phyloP scores from a whole-genome alignment of 2,329 filamentous ascomycete genomes.

The Plectosphaerella sp. region DNA sequence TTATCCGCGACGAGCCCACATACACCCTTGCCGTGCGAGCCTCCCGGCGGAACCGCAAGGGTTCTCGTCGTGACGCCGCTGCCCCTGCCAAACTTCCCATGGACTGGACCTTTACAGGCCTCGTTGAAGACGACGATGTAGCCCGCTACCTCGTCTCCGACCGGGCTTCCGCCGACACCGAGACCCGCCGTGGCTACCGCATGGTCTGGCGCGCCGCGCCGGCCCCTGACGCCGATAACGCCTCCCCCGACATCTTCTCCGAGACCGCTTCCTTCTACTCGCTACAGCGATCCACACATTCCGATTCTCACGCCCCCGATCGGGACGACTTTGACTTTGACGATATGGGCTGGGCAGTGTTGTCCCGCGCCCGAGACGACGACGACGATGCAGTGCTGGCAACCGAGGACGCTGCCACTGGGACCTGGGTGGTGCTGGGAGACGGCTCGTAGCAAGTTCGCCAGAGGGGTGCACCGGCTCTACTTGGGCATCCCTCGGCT shows the following conservation, averaged over 20 bases:
- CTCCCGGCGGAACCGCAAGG: constrained; percentile 19
- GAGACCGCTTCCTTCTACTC: constrained; percentile 11
- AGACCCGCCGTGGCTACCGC: constrained; percentile 7
- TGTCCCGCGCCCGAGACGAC: constrained; percentile 5
- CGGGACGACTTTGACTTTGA: constrained; percentile 20
- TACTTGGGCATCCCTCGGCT: constrained; percentile 16
- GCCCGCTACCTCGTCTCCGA: constrained; percentile 27
- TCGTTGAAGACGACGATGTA: constrained; percentile 33
- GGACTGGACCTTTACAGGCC: constrained; percentile 36
- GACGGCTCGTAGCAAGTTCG: constrained; percentile 44
- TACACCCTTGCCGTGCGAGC: constrained; percentile 33
- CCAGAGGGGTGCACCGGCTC: constrained; percentile 20
- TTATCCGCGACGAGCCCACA: constrained; percentile 29
- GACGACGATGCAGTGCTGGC: constrained; percentile 19
- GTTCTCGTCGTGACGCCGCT: not conserved
- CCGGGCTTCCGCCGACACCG: constrained; percentile 10
- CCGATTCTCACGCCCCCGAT: not conserved
- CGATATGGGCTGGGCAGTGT: constrained; percentile 17
- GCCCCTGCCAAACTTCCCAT: constrained; percentile 25
- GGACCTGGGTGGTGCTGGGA: constrained; percentile 38
- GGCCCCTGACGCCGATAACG: constrained; percentile 32
- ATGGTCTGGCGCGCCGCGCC: constrained; percentile 23
- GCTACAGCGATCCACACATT: not conserved
- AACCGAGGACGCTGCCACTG: constrained; percentile 22
- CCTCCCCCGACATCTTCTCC: constrained; percentile 24